phyloP scores from a whole-genome alignment of 169 alveolate genomes.

The Plasmodium knowlesi region DNA sequence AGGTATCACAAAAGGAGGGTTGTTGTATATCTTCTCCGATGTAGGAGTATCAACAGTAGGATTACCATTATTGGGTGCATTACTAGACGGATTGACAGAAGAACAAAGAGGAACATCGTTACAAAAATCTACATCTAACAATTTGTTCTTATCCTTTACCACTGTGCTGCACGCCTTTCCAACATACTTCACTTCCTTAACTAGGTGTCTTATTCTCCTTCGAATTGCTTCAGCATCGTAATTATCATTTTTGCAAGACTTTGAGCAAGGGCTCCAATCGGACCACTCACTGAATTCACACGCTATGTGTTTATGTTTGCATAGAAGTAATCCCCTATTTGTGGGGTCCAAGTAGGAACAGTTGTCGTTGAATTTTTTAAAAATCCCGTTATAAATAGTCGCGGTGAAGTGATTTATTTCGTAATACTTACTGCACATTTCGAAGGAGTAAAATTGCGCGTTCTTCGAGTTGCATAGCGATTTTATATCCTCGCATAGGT shows the following conservation, averaged over 20 bases:
- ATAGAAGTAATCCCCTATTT: conserved; percentile 79
- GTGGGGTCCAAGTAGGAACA: conserved; percentile 29
- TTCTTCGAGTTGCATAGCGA: background rate
- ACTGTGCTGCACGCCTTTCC: conserved; percentile 25
- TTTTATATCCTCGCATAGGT: background rate
- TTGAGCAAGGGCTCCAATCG: conserved; percentile 81
- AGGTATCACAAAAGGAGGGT: conserved; percentile 44
- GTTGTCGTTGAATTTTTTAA: conserved; percentile 5
- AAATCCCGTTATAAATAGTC: background rate
- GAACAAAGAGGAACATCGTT: conserved; percentile 18
- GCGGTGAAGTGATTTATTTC: background rate
- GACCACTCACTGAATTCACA: conserved; percentile 77
- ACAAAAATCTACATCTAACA: background rate
- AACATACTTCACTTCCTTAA: background rate
- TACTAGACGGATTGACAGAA: background rate
- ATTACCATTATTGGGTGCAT: background rate
- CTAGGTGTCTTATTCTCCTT: conserved; percentile 10
- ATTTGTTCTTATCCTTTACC: conserved; percentile 8
- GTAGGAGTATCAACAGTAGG: background rate
- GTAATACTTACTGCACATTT: conserved; percentile 25
- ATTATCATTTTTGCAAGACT: conserved; percentile 70
- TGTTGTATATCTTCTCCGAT: background rate
- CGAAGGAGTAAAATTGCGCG: conserved; percentile 23
- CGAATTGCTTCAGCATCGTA: conserved; percentile 42
- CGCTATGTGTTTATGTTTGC: conserved; percentile 68